These are phyloP conservation scores for Rhipidocladum racemiflorum DNA, from an alignment of 176 grass and related monocot genomes.

Conservation along the genomic window DNA sequence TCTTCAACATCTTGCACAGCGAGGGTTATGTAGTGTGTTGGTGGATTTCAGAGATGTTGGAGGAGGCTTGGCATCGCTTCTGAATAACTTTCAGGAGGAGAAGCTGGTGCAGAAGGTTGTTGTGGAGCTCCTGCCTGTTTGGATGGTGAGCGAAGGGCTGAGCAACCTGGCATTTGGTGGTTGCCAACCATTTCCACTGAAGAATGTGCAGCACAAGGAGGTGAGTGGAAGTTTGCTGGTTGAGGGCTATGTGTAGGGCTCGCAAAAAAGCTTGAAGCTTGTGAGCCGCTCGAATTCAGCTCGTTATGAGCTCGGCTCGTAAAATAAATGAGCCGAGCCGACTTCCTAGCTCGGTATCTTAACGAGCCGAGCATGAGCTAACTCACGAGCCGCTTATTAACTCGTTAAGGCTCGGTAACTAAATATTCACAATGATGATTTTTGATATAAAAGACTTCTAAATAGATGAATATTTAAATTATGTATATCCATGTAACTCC, in stretches of 20 bases:
- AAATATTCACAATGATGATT: too few species aligned
- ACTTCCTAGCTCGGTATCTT: too few species aligned
- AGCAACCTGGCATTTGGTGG: conserved; percentile 42
- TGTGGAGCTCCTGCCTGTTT: conserved; percentile 57
- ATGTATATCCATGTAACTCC: too few species aligned
- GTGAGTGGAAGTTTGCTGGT: conserved; percentile 51
- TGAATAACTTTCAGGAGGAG: conserved; percentile 50
- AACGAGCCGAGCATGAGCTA: too few species aligned
- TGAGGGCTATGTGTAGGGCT: conserved; percentile 79
- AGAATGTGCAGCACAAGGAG: conserved; percentile 46
- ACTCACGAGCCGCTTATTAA: too few species aligned
- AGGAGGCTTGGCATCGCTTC: conserved; percentile 37
- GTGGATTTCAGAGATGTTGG: conserved; percentile 58
- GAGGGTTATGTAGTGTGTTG: conserved; percentile 64
- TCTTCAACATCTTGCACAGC: conserved; percentile 43
- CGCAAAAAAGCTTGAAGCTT: too few species aligned
- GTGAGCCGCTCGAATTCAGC: too few species aligned
- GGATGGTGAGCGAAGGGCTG: conserved; percentile 35
- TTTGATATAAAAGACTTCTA: too few species aligned
- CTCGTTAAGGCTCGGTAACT: too few species aligned
- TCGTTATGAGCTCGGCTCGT: too few species aligned
- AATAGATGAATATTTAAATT: too few species aligned
- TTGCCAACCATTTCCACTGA: conserved; percentile 44
- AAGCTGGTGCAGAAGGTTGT: conserved; percentile 82
- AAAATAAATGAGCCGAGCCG: too few species aligned